Percentiles rank a stretch among this genome's conserved stretches.
phyloP scores from a whole-genome alignment of 345 rosid genomes.

The Eucalyptus shirleyi region DNA sequence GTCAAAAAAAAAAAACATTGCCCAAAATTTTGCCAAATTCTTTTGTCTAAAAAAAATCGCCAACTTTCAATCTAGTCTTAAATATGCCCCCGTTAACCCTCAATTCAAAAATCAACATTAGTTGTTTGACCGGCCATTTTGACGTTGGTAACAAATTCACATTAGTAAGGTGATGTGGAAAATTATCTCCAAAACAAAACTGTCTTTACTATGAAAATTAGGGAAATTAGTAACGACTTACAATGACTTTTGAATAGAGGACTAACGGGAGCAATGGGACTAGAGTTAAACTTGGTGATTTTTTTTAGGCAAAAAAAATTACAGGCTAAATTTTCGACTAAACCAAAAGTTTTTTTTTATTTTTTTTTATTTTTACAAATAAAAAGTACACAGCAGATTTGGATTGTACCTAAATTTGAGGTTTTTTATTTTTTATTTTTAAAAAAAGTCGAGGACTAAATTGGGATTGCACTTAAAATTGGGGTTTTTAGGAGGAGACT shows the following conservation, averaged over 20 bases:
- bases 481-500: neutral
- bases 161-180: neutral
- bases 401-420: too few relatives aligned
- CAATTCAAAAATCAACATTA: neutral
- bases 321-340: neutral
- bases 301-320: neutral
- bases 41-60: neutral
- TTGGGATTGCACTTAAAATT: neutral
- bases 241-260: neutral
- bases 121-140: neutral
- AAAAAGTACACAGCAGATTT: too few relatives aligned
- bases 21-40: too few relatives aligned
- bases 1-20: too few relatives aligned
- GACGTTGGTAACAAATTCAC: neutral
- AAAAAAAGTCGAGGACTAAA: rapidly evolving
- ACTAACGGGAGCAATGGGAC: neutral
- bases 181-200: neutral
- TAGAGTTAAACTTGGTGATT: neutral
- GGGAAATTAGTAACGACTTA: neutral
- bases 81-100: neutral
- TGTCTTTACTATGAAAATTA: neutral
- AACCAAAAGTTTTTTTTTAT: neutral
- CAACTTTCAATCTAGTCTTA: neutral
- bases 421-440: too few relatives aligned
- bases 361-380: too few relatives aligned